Evolutionary conservation across 139 green algal species (phyloP).

Genomic region (Micromonas pusilla): DNA sequence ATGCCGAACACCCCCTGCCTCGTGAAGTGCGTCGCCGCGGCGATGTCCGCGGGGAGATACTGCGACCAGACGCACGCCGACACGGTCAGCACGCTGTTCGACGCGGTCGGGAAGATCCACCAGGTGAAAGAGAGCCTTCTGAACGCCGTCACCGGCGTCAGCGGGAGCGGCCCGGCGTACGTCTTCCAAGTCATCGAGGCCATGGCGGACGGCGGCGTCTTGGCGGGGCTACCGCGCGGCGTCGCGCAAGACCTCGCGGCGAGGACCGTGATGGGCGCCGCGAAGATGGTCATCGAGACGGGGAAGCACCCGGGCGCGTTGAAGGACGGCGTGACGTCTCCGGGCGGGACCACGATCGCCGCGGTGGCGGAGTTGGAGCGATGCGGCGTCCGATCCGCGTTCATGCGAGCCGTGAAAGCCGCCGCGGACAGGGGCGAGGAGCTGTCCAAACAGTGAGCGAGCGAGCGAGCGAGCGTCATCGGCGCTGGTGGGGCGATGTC

Average conservation of each 20-base stretch:
- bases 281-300: slow-evolving; percentile 95
- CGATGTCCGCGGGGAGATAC: slow-evolving; percentile 74
- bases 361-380: slow-evolving; percentile 88
- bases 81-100: slow-evolving; percentile 30
- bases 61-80: slow-evolving; percentile 55
- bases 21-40: slow-evolving; percentile 77
- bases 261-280: slow-evolving; percentile 78
- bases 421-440: slow-evolving; percentile 72
- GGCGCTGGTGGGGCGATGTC: background rate
- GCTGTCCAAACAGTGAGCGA: slow-evolving; percentile 52
- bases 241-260: slow-evolving; percentile 67
- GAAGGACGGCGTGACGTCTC: slow-evolving; percentile 88
- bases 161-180: slow-evolving; percentile 84
- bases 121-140: slow-evolving; percentile 76
- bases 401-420: slow-evolving; percentile 85
- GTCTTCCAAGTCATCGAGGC: slow-evolving; percentile 95
- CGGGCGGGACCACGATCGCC: slow-evolving; percentile 86
- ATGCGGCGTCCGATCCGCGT: slow-evolving; percentile 58
- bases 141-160: slow-evolving; percentile 85
- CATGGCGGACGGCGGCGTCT: slow-evolving; percentile 84
- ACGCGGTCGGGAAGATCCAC: slow-evolving; percentile 36
- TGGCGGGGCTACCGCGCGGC: slow-evolving; percentile 75
- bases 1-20: slow-evolving; percentile 98
- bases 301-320: slow-evolving; percentile 82
- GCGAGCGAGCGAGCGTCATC: background rate